Base-by-base conservation (phyloP, 345 rosid genomes). In the Carallia pectinifolia region DNA sequence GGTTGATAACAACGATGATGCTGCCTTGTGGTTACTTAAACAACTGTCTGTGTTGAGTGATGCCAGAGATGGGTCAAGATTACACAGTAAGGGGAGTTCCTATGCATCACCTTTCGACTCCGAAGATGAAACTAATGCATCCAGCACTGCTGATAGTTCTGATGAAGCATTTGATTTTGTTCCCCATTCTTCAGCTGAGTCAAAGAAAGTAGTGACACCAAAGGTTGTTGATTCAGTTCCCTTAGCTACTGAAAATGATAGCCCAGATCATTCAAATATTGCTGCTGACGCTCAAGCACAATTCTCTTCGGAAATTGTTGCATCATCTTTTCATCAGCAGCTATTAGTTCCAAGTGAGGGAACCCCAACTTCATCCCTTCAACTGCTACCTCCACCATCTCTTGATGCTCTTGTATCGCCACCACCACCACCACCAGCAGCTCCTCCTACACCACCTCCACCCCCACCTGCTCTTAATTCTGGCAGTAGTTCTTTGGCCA, bases 111-210 rank as follows among this genome's bases (percentile, higher is more conserved):
- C 93, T 7, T 74, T 76, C 58, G 97, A 94, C 69, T 94, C 98
- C 68, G 97, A 94, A 77, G 98, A 94, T 64, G 98, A 94, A 83
- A 85, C 82, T 71, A 91, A 88, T 77, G 87, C 92, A 54, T 92
- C 95, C 68, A 88, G 97, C 75, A 76, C 93, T 31, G 96, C 96
- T 71, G 99, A 95, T 81, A 95, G 99, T 82, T 92, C 90, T 16
- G 99, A 95, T 76, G 99, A 95, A 87, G 87, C 93, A 66, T 85
- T 82, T 69, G 97, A 92, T 64, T 62, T 76, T 36, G 53, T 72
- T 65, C 85, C 83, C 23, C 84, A 73, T 79, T 79, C 83, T 71
- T 79, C 74, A 66, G 62, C 66, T 10, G 81, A 79, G 47, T 64
- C 74, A 19, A 59, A 40, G 48, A 74, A 70, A 70, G 62, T 73